Percentiles rank a stretch among this genome's conserved stretches.
Conservation (phyloP, 2,329 filamentous ascomycete species). For the Fusarium falciforme region DNA sequence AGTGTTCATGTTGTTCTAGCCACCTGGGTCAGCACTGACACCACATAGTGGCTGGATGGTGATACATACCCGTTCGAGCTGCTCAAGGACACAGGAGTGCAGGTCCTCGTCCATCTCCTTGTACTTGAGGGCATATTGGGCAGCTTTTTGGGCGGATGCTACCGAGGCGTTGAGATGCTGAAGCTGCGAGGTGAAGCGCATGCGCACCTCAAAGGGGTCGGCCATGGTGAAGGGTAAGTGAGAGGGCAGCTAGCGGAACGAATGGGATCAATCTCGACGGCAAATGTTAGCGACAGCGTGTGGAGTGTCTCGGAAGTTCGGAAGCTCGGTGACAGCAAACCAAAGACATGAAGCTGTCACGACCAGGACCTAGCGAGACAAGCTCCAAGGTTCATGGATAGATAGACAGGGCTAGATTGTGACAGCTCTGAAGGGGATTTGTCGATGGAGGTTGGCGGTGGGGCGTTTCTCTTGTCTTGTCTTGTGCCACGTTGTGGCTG, state of each 20-base stretch:
- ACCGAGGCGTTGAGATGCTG: constrained; percentile 92
- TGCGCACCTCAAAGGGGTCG: constrained; percentile 97
- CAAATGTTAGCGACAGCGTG: not conserved
- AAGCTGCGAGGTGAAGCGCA: constrained; percentile 93
- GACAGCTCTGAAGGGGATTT: constrained; percentile 23
- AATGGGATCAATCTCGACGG: not conserved
- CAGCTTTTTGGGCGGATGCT: constrained; percentile 89
- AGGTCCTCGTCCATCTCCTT: constrained; percentile 96
- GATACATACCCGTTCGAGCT: constrained; percentile 78
- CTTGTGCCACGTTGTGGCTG: constrained; percentile 35
- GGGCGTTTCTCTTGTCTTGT: constrained; percentile 11
- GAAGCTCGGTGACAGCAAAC: constrained; percentile 16
- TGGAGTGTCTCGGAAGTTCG: constrained; percentile 20
- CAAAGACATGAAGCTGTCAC: constrained; percentile 29
- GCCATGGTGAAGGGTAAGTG: constrained; percentile 56
- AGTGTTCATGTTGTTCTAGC: constrained; percentile 92
- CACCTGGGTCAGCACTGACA: constrained; percentile 16
- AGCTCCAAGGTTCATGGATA: constrained; percentile 26
- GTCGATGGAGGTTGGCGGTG: constrained; percentile 36
- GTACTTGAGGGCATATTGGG: constrained; percentile 94
- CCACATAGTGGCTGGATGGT: not conserved
- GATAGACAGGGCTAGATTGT: constrained; percentile 21
- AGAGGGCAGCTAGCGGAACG: not conserved
- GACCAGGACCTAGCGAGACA: constrained; percentile 19
- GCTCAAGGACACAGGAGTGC: constrained; percentile 96